Percentiles rank a stretch among this genome's conserved stretches.
These are phyloP conservation scores for Calamus simplicifolius DNA, from an alignment of 176 grass and related monocot genomes.

Conservation along the genomic window DNA sequence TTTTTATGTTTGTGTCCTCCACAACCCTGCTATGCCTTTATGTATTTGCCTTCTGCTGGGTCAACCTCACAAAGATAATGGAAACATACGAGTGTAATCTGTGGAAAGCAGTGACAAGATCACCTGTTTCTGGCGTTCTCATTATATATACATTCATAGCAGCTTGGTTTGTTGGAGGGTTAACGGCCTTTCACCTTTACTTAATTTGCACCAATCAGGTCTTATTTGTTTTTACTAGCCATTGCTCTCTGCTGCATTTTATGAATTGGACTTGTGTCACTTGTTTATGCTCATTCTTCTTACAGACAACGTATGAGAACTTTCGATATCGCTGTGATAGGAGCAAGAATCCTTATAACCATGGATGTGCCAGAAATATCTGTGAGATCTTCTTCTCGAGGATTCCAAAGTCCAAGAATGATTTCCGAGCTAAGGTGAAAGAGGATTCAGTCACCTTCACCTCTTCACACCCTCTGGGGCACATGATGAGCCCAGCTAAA, in stretches of 20 bases:
- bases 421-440: constrained; percentile 50
- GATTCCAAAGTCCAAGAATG: constrained; percentile 46
- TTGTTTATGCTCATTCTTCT: neutral
- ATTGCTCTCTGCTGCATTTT: neutral
- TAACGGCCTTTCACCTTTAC: constrained; percentile 88
- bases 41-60: constrained; percentile 69
- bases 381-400: constrained; percentile 54
- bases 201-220: constrained; percentile 90
- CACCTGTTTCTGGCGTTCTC: constrained; percentile 65
- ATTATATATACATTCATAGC: constrained; percentile 80
- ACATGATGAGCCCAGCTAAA: constrained; percentile 26
- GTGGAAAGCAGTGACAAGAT: constrained; percentile 33
- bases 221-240: constrained; percentile 4
- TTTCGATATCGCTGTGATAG: constrained; percentile 84
- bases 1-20: constrained; percentile 77
- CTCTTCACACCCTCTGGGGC: constrained; percentile 24
- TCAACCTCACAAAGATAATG: constrained; percentile 40
- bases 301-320: constrained; percentile 96
- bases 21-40: constrained; percentile 78
- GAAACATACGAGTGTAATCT: constrained; percentile 20
- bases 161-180: constrained; percentile 84
- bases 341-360: constrained; percentile 75
- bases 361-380: constrained; percentile 47
- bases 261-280: neutral
- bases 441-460: constrained; percentile 32